Conservation (phyloP, 257 asterid genomes). For the Sherardia arvensis region DNA sequence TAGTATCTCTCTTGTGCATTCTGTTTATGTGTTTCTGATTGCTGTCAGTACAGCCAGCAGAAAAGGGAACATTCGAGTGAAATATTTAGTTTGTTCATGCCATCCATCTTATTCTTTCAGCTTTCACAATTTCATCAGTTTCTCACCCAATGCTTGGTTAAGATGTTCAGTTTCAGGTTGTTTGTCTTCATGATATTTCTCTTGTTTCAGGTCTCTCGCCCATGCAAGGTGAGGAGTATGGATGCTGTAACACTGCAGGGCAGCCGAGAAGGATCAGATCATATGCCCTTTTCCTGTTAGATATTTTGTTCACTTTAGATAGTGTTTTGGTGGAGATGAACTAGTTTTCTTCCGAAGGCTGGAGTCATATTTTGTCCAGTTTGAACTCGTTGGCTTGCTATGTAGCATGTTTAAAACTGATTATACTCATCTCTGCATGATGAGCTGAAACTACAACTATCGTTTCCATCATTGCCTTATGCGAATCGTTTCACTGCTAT, state of each 20-base stretch:
- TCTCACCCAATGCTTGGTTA: not conserved
- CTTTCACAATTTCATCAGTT: no score
- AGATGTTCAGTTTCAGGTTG: not conserved
- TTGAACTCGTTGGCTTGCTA: not conserved
- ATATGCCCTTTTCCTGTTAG: not conserved
- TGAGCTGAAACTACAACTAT: not conserved
- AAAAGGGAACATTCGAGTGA: no score
- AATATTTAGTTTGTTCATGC: no score
- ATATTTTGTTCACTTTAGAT: not conserved
- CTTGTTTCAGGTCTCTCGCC: not conserved
- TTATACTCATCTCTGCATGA: not conserved
- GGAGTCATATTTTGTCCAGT: no score
- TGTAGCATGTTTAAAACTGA: not conserved
- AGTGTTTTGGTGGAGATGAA: not conserved
- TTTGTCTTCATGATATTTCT: not conserved
- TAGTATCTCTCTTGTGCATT: not conserved
- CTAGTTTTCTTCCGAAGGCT: not conserved
- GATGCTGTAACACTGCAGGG: not conserved
- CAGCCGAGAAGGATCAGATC: not conserved
- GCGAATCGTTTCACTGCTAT: not conserved
- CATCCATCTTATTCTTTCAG: not conserved
- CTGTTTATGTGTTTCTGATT: no score
- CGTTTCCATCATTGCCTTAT: not conserved
- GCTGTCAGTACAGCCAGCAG: no score
- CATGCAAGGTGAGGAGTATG: not conserved